Evolutionary conservation across 2,329 filamentous ascomycete species (phyloP).

Genomic region (Fusarium sp.): DNA sequence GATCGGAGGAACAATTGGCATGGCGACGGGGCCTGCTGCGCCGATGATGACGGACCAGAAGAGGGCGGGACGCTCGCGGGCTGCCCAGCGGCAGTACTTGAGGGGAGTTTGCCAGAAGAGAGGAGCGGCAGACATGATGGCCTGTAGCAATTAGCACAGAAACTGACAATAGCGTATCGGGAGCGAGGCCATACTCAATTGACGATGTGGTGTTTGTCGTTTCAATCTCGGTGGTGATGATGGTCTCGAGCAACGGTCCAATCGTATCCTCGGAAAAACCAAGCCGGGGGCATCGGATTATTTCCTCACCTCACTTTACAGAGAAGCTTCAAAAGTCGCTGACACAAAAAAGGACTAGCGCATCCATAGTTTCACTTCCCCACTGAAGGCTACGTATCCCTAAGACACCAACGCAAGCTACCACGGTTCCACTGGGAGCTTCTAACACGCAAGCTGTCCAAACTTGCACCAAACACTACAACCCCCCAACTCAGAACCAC

Average conservation of each 20-base stretch:
- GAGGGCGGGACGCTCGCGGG: slow-evolving; percentile 86
- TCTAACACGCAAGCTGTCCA: slow-evolving; percentile 37
- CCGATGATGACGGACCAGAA: slow-evolving; percentile 88
- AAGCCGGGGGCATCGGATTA: slow-evolving; percentile 42
- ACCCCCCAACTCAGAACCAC: slow-evolving; percentile 18
- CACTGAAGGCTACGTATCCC: slow-evolving; percentile 50
- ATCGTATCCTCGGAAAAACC: slow-evolving; percentile 44
- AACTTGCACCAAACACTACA: slow-evolving; percentile 27
- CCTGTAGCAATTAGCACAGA: background rate
- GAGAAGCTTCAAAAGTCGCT: background rate
- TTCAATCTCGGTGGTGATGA: slow-evolving; percentile 35
- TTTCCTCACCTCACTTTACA: slow-evolving; percentile 1
- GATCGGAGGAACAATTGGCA: slow-evolving; percentile 78
- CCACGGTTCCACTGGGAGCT: slow-evolving; percentile 33
- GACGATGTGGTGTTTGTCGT: slow-evolving; percentile 37
- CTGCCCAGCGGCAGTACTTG: slow-evolving; percentile 87
- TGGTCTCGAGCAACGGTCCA: slow-evolving; percentile 33
- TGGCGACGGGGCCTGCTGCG: slow-evolving; percentile 71
- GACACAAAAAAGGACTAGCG: slow-evolving; percentile 22
- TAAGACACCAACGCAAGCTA: slow-evolving; percentile 42
- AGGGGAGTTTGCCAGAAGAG: slow-evolving; percentile 88
- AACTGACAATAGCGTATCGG: background rate
- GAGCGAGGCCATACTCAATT: slow-evolving; percentile 47
- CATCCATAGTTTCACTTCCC: background rate
- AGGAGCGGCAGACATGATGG: slow-evolving; percentile 66